A percentile compares a stretch with the other conserved stretches of the same genome.
These are phyloP conservation scores for Globisporangium uncinulatum DNA, from an alignment of 352 stramenopile species.

Conservation along the genomic window DNA sequence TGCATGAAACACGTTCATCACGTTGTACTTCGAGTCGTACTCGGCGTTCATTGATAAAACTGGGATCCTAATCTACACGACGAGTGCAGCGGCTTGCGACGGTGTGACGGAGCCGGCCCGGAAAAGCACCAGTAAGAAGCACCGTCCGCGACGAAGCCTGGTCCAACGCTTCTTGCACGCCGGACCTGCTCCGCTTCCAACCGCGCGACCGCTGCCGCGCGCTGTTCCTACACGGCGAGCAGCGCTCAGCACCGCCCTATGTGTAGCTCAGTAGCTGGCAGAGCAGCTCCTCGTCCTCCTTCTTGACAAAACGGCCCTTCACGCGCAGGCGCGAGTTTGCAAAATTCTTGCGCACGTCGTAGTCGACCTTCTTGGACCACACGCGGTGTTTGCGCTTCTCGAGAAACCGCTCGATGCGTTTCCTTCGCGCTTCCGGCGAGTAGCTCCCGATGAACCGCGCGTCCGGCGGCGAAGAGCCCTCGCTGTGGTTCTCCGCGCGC, in stretches of 20 bases:
- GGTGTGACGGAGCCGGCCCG: background rate
- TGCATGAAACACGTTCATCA: too few species aligned
- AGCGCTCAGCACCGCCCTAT: conserved; percentile 48
- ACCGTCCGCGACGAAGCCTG: background rate
- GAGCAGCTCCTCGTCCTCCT: conserved; percentile 93
- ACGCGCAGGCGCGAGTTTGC: conserved; percentile 95
- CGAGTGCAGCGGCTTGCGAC: conserved; percentile 2
- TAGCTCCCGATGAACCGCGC: conserved; percentile 91
- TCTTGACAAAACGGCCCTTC: conserved; percentile 97
- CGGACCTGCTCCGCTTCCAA: too few species aligned
- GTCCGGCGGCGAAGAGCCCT: conserved; percentile 23
- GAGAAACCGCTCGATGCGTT: conserved; percentile 92
- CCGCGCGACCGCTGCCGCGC: background rate
- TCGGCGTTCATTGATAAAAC: too few species aligned
- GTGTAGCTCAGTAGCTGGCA: conserved; percentile 80
- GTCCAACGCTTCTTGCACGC: background rate
- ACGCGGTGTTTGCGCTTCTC: conserved; percentile 95
- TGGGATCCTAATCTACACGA: conserved; percentile 15
- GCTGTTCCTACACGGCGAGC: background rate
- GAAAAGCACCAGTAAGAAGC: background rate
- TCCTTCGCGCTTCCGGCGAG: conserved; percentile 89
- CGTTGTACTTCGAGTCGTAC: too few species aligned
- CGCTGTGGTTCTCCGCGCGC: conserved; percentile 18
- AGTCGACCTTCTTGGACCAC: conserved; percentile 95
- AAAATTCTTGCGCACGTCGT: conserved; percentile 98